phyloP scores from a whole-genome alignment of 768 basidiomycete genomes.

The Hypholoma sublateritium region DNA sequence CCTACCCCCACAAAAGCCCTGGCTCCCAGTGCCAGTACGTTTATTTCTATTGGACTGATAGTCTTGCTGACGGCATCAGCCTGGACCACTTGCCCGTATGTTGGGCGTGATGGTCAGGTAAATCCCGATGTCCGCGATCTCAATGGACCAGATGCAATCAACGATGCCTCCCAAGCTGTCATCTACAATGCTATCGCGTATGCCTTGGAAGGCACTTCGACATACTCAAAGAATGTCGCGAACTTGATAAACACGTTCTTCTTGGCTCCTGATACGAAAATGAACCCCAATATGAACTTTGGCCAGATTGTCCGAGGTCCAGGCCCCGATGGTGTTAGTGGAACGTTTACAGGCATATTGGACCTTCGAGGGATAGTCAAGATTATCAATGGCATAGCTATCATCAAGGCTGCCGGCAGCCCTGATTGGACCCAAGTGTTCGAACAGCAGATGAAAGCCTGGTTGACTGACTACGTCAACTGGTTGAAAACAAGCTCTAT shows the following conservation, averaged over 20 bases:
- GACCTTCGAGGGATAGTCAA: conserved; percentile 53
- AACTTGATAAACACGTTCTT: conserved; percentile 47
- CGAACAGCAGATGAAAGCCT: conserved; percentile 40
- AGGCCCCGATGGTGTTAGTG: conserved; percentile 37
- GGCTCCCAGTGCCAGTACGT: conserved; percentile 52
- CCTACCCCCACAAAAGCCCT: conserved; percentile 48
- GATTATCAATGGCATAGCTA: conserved; percentile 43
- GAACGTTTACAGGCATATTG: conserved; percentile 54
- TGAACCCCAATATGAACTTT: conserved; percentile 56
- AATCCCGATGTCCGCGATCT: conserved; percentile 54
- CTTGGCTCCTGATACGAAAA: conserved; percentile 38
- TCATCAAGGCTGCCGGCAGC: conserved; percentile 35
- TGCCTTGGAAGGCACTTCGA: conserved; percentile 28
- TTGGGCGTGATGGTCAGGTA: conserved; percentile 49
- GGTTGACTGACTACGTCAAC: conserved; percentile 40
- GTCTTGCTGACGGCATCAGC: conserved; percentile 13
- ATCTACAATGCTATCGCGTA: conserved; percentile 46
- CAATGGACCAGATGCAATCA: conserved; percentile 40
- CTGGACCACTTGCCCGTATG: conserved; percentile 46
- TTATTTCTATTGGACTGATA: not conserved
- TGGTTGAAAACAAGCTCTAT: conserved; percentile 47
- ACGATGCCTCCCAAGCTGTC: conserved; percentile 39
- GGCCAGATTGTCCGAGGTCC: conserved; percentile 56
- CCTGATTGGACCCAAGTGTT: conserved; percentile 41
- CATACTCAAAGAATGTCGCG: conserved; percentile 36